Percentiles rank a stretch among this genome's conserved stretches.
phyloP scores from a whole-genome alignment of 2,329 filamentous ascomycete genomes.

The Aspergillus clavatus region DNA sequence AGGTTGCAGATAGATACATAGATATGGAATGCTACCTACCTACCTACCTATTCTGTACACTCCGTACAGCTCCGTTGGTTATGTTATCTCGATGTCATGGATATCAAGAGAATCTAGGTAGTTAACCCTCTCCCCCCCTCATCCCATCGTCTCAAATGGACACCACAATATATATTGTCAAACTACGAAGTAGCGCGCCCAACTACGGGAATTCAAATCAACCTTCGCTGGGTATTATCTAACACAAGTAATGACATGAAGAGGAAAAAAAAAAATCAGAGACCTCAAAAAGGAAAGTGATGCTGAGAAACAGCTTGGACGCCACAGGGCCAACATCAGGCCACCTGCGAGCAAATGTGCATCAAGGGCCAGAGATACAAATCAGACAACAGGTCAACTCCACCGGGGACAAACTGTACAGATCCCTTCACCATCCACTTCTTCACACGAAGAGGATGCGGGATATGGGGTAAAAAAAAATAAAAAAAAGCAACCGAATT shows the following conservation, averaged over 20 bases:
- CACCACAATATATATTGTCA: too few species aligned
- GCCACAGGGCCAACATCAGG: slow-evolving; percentile 18
- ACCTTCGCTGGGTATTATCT: slow-evolving; percentile 32
- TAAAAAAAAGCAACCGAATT: not conserved
- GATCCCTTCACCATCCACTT: not conserved
- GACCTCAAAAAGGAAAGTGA: slow-evolving; percentile 15
- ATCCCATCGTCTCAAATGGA: too few species aligned
- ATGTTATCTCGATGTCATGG: too few species aligned
- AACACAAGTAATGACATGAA: slow-evolving; percentile 24
- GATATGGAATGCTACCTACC: too few species aligned
- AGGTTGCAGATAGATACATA: too few species aligned
- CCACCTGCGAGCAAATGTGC: slow-evolving; percentile 9
- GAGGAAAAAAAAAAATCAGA: too few species aligned
- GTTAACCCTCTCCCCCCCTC: too few species aligned
- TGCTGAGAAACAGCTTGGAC: slow-evolving; percentile 39
- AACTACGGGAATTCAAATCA: not conserved
- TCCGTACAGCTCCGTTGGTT: too few species aligned
- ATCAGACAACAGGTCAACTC: slow-evolving; percentile 12
- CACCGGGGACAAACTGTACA: slow-evolving; percentile 9
- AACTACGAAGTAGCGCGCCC: too few species aligned
- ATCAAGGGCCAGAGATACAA: slow-evolving; percentile 12
- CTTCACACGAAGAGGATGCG: too few species aligned
- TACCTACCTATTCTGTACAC: too few species aligned
- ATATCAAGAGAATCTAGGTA: too few species aligned
- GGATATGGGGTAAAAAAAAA: not conserved